These are phyloP conservation scores for Phalaenopsis equestris DNA, from an alignment of 106 monocot species.

Conservation along the genomic window DNA sequence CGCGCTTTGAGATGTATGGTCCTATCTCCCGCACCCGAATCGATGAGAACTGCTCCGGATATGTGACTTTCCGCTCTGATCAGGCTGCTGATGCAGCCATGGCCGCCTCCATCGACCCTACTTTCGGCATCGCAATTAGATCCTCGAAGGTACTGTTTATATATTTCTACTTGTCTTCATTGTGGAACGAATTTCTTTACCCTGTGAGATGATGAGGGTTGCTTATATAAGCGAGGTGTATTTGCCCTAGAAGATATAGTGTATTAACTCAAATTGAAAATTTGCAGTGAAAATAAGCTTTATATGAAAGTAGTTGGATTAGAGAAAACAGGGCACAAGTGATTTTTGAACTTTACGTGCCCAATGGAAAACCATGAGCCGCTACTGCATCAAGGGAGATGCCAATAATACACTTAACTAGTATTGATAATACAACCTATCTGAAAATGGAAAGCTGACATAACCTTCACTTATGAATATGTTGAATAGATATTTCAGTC, in stretches of 20 bases:
- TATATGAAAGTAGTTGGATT: neutral
- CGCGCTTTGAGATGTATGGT: conserved; percentile 69
- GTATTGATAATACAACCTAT: too few species aligned
- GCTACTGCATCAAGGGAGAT: too few species aligned
- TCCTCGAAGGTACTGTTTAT: conserved; percentile 35
- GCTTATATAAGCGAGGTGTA: neutral
- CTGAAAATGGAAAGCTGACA: too few species aligned
- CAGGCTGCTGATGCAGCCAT: conserved; percentile 50
- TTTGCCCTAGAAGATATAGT: neutral
- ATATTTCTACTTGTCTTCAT: neutral
- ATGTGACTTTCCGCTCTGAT: conserved; percentile 64
- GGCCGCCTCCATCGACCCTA: conserved; percentile 44
- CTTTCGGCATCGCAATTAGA: conserved; percentile 39
- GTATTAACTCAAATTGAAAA: neutral
- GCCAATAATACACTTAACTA: too few species aligned
- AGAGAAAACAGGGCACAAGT: neutral
- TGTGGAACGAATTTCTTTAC: neutral
- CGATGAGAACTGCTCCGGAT: conserved; percentile 34
- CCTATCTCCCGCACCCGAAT: conserved; percentile 63
- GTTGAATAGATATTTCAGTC: too few species aligned
- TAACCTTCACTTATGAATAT: too few species aligned
- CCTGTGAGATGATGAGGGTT: neutral
- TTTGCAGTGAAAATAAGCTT: neutral
- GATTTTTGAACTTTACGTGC: neutral
- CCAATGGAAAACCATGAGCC: neutral